Conservation (phyloP, 495 filamentous ascomycete genomes). For the Penicillium verhagenii region DNA sequence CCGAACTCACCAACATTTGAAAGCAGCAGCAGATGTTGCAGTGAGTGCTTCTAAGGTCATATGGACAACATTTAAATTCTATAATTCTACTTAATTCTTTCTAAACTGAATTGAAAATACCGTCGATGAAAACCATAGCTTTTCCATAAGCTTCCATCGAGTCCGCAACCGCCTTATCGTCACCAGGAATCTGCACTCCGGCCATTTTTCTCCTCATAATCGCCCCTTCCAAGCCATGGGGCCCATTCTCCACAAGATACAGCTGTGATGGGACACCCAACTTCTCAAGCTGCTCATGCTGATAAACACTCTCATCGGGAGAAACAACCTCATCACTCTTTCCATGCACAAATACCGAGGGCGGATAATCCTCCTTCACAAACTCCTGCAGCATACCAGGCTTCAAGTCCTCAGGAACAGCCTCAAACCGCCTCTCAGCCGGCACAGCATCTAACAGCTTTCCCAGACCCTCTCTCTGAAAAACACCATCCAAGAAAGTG, state of each 20-base stretch:
- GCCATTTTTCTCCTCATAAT: neutral
- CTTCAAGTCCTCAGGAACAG: slow-evolving; percentile 19
- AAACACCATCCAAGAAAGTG: slow-evolving; percentile 20
- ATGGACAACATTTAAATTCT: too few relatives aligned
- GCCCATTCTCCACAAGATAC: slow-evolving; percentile 13
- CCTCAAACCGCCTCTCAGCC: slow-evolving; percentile 11
- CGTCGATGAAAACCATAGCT: slow-evolving; percentile 16
- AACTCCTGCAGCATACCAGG: slow-evolving; percentile 29
- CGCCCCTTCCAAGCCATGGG: slow-evolving; percentile 17
- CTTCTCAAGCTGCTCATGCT: slow-evolving; percentile 14
- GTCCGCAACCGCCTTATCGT: neutral
- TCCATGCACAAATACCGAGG: slow-evolving; percentile 35
- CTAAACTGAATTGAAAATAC: too few relatives aligned
- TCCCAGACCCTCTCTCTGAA: slow-evolving; percentile 14
- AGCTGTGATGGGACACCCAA: slow-evolving; percentile 16
- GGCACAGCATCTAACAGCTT: slow-evolving; percentile 9
- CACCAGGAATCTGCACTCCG: neutral
- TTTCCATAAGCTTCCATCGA: slow-evolving; percentile 13
- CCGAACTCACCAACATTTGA: too few relatives aligned
- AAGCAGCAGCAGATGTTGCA: too few relatives aligned
- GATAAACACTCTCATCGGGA: slow-evolving; percentile 21
- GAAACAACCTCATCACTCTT: slow-evolving; percentile 28
- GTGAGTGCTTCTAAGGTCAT: too few relatives aligned
- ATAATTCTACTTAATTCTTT: too few relatives aligned
- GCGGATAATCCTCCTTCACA: slow-evolving; percentile 27